phyloP scores from a whole-genome alignment of 306 rosid genomes.

The Vigna radiata region DNA sequence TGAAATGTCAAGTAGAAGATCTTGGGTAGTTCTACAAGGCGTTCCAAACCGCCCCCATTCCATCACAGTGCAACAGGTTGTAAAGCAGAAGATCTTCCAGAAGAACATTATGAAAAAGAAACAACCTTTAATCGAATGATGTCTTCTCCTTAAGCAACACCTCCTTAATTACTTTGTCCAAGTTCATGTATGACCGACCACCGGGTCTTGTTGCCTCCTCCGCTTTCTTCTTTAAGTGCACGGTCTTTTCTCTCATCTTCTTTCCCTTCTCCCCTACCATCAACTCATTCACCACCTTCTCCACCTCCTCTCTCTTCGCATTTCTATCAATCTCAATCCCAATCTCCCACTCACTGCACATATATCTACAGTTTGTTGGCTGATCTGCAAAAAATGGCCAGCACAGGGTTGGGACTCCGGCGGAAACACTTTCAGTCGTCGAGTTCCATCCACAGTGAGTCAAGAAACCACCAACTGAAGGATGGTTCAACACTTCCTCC shows the following conservation, averaged over 20 bases:
- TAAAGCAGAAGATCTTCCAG: background rate
- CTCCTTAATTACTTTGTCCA: conserved; percentile 42
- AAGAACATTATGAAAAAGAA: background rate
- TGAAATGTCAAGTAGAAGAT: too few relatives aligned
- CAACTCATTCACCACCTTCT: conserved; percentile 45
- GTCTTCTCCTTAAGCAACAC: conserved; percentile 11
- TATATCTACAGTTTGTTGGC: conserved; percentile 28
- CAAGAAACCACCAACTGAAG: conserved; percentile 39
- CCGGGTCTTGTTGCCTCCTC: conserved; percentile 38
- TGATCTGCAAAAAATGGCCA: conserved; percentile 51
- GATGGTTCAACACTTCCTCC: conserved; percentile 46
- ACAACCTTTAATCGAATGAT: background rate
- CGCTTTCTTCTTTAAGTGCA: conserved; percentile 37
- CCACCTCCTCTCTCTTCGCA: conserved; percentile 49
- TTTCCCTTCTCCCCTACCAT: conserved; percentile 51
- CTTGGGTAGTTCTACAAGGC: too few relatives aligned
- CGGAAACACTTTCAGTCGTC: conserved; percentile 39
- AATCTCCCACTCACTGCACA: conserved; percentile 43
- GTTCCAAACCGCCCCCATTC: too few relatives aligned
- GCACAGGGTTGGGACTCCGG: conserved; percentile 48
- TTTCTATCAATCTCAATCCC: conserved; percentile 41
- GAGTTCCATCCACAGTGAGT: conserved; percentile 56
- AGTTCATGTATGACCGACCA: conserved; percentile 41
- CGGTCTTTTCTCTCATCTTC: conserved; percentile 37
- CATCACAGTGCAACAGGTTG: background rate